Percentiles rank a stretch among this genome's conserved stretches.
phyloP scores from a whole-genome alignment of 495 filamentous ascomycete genomes.

The Aspergillus indologenus region DNA sequence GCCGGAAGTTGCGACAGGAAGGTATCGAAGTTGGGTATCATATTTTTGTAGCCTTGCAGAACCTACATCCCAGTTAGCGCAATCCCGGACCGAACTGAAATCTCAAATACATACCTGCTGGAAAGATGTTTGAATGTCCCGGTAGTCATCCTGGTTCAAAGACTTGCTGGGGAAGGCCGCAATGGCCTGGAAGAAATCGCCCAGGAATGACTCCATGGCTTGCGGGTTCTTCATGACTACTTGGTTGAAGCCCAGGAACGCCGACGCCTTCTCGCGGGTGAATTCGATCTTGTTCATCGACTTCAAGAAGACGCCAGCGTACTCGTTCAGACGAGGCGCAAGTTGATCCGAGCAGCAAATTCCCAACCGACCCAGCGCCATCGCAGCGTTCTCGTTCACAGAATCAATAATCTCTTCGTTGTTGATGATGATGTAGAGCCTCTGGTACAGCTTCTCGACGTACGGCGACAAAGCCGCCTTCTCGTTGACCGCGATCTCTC shows the following conservation, averaged over 20 bases:
- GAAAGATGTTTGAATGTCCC: constrained; percentile 50
- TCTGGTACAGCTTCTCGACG: constrained; percentile 69
- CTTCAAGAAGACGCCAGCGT: constrained; percentile 75
- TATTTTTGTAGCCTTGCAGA: constrained; percentile 73
- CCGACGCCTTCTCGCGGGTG: constrained; percentile 92
- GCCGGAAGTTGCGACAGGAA: constrained; percentile 69
- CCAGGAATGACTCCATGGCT: constrained; percentile 82
- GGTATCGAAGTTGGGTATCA: constrained; percentile 81
- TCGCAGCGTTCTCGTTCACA: constrained; percentile 91
- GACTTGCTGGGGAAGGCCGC: constrained; percentile 66
- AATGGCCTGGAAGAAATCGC: constrained; percentile 81
- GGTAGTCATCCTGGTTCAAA: constrained; percentile 49
- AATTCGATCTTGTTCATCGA: constrained; percentile 81
- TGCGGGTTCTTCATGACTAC: constrained; percentile 84
- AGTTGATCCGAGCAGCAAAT: constrained; percentile 74
- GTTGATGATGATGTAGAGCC: constrained; percentile 72
- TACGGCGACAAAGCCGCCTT: constrained; percentile 77
- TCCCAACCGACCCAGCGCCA: constrained; percentile 86
- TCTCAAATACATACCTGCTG: constrained; percentile 40
- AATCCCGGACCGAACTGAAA: background rate
- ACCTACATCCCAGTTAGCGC: constrained; percentile 50
- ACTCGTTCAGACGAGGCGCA: constrained; percentile 75
- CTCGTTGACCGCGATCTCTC: constrained; percentile 88
- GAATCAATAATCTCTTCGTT: constrained; percentile 84
- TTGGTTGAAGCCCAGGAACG: constrained; percentile 83